phyloP scores from a whole-genome alignment of 108 stramenopile genomes.

The Skeletonema costatum region DNA sequence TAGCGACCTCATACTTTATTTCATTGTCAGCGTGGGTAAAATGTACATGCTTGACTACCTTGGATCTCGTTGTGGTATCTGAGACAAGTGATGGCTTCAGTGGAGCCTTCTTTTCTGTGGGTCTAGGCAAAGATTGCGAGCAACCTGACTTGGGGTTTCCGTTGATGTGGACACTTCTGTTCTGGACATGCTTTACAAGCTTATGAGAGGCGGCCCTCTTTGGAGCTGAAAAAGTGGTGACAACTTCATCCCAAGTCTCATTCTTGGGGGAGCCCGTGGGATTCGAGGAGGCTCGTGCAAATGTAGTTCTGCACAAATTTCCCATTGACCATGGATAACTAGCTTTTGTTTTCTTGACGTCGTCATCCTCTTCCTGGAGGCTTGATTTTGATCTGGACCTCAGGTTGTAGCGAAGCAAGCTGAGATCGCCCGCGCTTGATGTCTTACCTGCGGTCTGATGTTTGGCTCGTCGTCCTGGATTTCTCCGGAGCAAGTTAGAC shows the following conservation, averaged over 20 bases:
- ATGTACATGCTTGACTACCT: background rate
- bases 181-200: background rate
- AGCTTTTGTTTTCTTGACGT: too few relatives aligned
- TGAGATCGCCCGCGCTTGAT: background rate
- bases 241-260: background rate
- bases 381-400: too few relatives aligned
- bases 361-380: too few relatives aligned
- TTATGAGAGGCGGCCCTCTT: background rate
- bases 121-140: too few relatives aligned
- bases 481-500: background rate
- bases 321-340: too few relatives aligned
- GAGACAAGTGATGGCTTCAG: background rate
- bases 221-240: background rate
- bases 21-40: background rate
- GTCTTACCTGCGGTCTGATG: background rate
- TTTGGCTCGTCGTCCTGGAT: background rate
- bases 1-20: background rate
- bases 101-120: too few relatives aligned
- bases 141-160: background rate
- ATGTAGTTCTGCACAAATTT: too few relatives aligned
- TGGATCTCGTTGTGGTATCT: background rate
- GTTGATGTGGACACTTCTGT: background rate
- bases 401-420: too few relatives aligned
- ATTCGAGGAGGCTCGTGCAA: too few relatives aligned
- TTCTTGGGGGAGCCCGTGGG: background rate